phyloP scores from a whole-genome alignment of 2,329 filamentous ascomycete species.

The Cladosporium phlei region DNA sequence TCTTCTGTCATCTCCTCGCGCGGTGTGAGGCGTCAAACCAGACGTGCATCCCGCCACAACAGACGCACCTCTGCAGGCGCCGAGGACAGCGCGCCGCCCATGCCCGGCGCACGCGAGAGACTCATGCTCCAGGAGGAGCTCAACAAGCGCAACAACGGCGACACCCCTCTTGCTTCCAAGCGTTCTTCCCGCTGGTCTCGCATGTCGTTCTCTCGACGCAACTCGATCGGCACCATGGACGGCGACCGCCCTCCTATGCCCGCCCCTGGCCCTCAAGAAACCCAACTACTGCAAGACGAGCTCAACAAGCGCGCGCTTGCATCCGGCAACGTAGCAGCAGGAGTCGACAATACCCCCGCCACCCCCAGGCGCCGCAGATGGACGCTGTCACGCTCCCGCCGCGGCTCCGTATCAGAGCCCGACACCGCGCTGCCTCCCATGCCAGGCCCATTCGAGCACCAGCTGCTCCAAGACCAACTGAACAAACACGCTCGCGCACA shows the following conservation, averaged over 20 bases:
- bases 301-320: constrained; percentile 9
- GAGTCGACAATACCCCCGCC: neutral
- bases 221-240: constrained; percentile 7
- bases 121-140: constrained; percentile 1
- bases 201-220: constrained; percentile 8
- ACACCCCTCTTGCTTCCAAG: constrained; percentile 5
- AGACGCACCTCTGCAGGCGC: constrained; percentile 1
- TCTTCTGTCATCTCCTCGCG: constrained; percentile 5
- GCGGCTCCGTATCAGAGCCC: constrained; percentile 2
- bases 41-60: constrained; percentile 11
- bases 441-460: constrained; percentile 6
- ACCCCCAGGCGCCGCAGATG: constrained; percentile 1
- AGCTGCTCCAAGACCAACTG: constrained; percentile 5
- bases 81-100: constrained; percentile 1
- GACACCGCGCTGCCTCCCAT: constrained; percentile 9
- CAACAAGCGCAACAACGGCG: neutral
- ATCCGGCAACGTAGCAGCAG: constrained; percentile 6
- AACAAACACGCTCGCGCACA: constrained; percentile 8
- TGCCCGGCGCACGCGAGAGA: neutral
- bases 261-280: constrained; percentile 6
- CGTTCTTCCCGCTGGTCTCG: constrained; percentile 9
- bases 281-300: constrained; percentile 10
- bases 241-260: constrained; percentile 7
- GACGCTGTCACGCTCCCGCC: constrained; percentile 3
- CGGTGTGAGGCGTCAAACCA: constrained; percentile 6